These are phyloP conservation scores for Endogone sp. DNA, from an alignment of 192 early-diverging fungal genomes.

Conservation along the genomic window DNA sequence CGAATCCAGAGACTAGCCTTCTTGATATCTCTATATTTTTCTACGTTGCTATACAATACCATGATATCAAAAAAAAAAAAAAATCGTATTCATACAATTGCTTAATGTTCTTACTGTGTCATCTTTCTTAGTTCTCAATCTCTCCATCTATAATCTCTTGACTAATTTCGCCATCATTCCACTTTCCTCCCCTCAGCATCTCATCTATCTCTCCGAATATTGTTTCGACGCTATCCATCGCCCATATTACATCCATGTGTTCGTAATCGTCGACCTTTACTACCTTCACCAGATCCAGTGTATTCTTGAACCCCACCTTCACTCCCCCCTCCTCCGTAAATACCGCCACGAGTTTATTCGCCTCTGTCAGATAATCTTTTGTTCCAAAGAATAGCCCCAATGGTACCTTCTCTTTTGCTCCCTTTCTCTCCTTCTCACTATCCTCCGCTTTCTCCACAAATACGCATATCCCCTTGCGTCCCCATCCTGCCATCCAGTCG, in stretches of 20 bases:
- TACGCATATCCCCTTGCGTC: slow-evolving; percentile 13
- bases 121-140: too few species aligned
- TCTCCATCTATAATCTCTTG: too few species aligned
- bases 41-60: too few species aligned
- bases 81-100: too few species aligned
- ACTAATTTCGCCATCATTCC: too few species aligned
- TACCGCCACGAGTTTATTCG: slow-evolving; percentile 10
- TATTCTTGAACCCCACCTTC: slow-evolving; percentile 2
- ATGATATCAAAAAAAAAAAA: too few species aligned
- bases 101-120: too few species aligned
- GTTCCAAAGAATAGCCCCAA: slow-evolving; percentile 45
- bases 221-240: slow-evolving; percentile 17
- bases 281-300: slow-evolving; percentile 23
- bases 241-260: slow-evolving; percentile 42
- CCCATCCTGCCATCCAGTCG: slow-evolving; percentile 29
- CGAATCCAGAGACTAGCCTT: too few species aligned
- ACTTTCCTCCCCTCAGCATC: too few species aligned
- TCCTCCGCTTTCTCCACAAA: neutral
- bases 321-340: neutral
- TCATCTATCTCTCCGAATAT: too few species aligned
- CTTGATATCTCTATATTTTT: too few species aligned
- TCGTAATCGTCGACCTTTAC: slow-evolving; percentile 31
- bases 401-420: slow-evolving; percentile 17
- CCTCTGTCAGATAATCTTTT: slow-evolving; percentile 43
- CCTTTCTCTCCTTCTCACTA: neutral